phyloP scores from a whole-genome alignment of 768 basidiomycete genomes.

The Fomitopsis pulvina region DNA sequence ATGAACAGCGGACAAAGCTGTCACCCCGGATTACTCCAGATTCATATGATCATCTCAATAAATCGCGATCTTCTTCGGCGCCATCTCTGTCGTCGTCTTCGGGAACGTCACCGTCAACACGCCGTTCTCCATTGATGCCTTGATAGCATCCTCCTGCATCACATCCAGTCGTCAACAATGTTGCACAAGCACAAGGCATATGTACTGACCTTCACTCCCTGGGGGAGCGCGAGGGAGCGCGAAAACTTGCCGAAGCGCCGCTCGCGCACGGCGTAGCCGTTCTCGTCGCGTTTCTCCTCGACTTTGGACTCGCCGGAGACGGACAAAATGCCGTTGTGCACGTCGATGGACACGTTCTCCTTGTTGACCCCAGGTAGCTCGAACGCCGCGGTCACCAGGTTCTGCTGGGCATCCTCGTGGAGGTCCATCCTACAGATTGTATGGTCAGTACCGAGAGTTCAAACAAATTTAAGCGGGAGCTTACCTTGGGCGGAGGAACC shows the following conservation, averaged over 20 bases:
- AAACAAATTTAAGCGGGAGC: neutral
- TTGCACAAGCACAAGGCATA: neutral
- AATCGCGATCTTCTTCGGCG: slow-evolving; percentile 33
- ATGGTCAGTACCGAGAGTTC: neutral
- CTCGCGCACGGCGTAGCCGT: slow-evolving; percentile 28
- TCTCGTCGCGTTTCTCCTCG: slow-evolving; percentile 27
- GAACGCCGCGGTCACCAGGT: slow-evolving; percentile 45
- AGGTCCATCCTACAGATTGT: slow-evolving; percentile 42
- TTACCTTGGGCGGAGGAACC: slow-evolving; percentile 18
- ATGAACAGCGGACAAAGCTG: no score
- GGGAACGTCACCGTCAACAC: slow-evolving; percentile 50
- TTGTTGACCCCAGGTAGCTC: slow-evolving; percentile 50
- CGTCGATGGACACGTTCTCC: slow-evolving; percentile 44
- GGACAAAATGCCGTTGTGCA: slow-evolving; percentile 40
- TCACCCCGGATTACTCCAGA: no score
- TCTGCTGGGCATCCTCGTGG: slow-evolving; percentile 38
- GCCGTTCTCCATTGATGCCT: slow-evolving; percentile 45
- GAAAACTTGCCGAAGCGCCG: slow-evolving; percentile 22
- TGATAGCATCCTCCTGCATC: slow-evolving; percentile 40
- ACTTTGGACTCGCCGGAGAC: slow-evolving; percentile 41
- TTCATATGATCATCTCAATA: no score
- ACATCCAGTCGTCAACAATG: no score
- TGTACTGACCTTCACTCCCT: slow-evolving; percentile 21
- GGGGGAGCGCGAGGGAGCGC: slow-evolving; percentile 18
- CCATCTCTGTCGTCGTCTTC: slow-evolving; percentile 31